Base-by-base conservation (phyloP, 1,284 basidiomycete species). In the Fistulina hepatica region DNA sequence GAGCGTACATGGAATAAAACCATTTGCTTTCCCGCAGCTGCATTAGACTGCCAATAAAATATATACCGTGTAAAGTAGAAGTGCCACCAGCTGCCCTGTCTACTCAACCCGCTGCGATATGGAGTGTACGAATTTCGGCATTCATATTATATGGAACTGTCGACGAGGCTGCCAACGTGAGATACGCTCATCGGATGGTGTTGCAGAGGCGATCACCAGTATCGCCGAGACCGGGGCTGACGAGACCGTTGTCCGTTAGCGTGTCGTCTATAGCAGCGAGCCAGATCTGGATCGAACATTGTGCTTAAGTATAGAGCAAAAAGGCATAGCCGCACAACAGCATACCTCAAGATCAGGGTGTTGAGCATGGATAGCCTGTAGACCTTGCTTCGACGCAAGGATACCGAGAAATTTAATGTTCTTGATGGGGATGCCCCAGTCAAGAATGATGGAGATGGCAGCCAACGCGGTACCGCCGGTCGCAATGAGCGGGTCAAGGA, bases 381-480 rank as follows among this genome's bases (percentile, higher is more conserved):
- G 58, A 13, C 93, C 93, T 21, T 69, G 60, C 53, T 80, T 65
- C 3, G 85, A 90, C 0, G 76, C 92, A 15, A 97, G 69, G 7
- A 97, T 70, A 34, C 76, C 80, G 22, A 97, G 67, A 27, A 97
- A 65, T 64, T 89, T 93, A 58, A 97, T 79, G 49, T 81, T 73
- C 39, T 61, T 64, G 20, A 47, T 45, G 10, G 75, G 61, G 44
- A 93, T 69, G 17, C 90, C 89, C 89, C 89, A 93, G 40, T 93
- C 90, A 6, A 69, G 51, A 33, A 93, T 66, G 86, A 92, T 93
- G 36, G 70, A 55, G 40, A 94, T 55, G 2, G 91, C 91, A 11
- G 91, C 90, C 43, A 77, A 71, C 5, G 85, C 89, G 3, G 93
- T 95, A n/a, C 88, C 86, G 43, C 92, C 93, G 0, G 93, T 97